Conservation (phyloP, 805 yeast genomes). For the Candida verbasci region DNA sequence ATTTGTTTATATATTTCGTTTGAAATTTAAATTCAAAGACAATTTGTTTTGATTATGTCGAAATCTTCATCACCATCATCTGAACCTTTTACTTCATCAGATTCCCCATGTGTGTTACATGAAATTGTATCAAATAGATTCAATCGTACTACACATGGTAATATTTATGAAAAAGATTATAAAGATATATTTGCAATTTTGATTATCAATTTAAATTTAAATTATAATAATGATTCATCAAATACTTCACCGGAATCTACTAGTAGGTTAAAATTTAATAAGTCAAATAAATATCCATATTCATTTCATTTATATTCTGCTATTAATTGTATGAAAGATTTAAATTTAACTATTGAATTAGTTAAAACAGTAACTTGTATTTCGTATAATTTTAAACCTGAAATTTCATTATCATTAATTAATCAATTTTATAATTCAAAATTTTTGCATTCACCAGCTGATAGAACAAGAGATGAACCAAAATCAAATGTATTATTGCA, state of each 20-base stretch:
- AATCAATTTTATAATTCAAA: conserved; percentile 55
- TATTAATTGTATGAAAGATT: conserved; percentile 42
- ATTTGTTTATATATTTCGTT: no score
- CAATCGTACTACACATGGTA: conserved; percentile 49
- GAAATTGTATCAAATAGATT: conserved; percentile 42
- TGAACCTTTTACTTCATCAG: not conserved
- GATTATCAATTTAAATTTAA: conserved; percentile 33
- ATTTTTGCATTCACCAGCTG: conserved; percentile 70
- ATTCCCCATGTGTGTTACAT: conserved; percentile 6
- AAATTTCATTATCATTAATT: conserved; percentile 45
- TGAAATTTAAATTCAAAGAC: no score
- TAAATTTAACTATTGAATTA: conserved; percentile 46
- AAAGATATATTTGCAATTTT: conserved; percentile 55
- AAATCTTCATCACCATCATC: not conserved
- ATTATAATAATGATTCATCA: not conserved
- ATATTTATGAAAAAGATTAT: conserved; percentile 52
- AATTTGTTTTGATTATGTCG: no score
- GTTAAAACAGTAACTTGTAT: conserved; percentile 49
- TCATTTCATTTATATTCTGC: conserved; percentile 54
- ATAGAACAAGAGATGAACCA: conserved; percentile 55
- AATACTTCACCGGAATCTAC: not conserved
- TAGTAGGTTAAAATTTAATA: conserved; percentile 17
- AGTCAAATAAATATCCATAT: conserved; percentile 40
- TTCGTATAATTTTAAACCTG: conserved; percentile 49
- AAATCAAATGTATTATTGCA: conserved; percentile 50